A percentile compares a stretch with the other conserved stretches of the same genome.
These are phyloP conservation scores for Vaccinium darrowii DNA, from an alignment of 148 eudicot species.

Conservation along the genomic window DNA sequence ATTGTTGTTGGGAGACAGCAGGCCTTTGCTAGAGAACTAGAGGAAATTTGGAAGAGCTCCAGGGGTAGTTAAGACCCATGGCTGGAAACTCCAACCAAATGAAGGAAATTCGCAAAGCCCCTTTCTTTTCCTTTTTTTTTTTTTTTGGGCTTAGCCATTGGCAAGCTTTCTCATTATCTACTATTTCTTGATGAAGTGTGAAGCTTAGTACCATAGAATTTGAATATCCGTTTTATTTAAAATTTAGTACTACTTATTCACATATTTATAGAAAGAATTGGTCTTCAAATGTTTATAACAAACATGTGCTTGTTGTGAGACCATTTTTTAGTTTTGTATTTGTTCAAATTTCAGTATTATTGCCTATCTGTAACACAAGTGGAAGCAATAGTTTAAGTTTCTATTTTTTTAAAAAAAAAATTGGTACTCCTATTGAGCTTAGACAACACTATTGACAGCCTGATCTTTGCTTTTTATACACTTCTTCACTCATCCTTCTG, in stretches of 20 bases:
- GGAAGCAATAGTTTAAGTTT: neutral
- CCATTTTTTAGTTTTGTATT: neutral
- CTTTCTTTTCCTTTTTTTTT: neutral
- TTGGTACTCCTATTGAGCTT: neutral
- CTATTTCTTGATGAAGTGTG: neutral
- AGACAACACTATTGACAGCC: neutral
- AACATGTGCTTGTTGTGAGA: neutral
- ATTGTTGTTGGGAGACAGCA: slow-evolving; percentile 75
- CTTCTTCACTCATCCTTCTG: no score
- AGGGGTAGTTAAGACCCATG: slow-evolving; percentile 6
- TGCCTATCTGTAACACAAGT: neutral
- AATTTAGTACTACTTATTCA: neutral
- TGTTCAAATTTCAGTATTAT: neutral
- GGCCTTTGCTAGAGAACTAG: slow-evolving; percentile 77
- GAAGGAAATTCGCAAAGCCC: neutral
- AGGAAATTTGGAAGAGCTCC: slow-evolving; percentile 60
- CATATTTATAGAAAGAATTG: neutral
- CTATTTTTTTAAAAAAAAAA: neutral
- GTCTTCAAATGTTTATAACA: neutral
- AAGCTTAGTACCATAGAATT: neutral
- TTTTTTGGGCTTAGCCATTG: neutral
- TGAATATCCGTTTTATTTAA: neutral
- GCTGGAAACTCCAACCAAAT: neutral
- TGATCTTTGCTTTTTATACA: neutral
- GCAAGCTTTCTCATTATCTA: neutral